These are phyloP conservation scores for Crotalaria pallida DNA, from an alignment of 306 rosid species.

Conservation along the genomic window DNA sequence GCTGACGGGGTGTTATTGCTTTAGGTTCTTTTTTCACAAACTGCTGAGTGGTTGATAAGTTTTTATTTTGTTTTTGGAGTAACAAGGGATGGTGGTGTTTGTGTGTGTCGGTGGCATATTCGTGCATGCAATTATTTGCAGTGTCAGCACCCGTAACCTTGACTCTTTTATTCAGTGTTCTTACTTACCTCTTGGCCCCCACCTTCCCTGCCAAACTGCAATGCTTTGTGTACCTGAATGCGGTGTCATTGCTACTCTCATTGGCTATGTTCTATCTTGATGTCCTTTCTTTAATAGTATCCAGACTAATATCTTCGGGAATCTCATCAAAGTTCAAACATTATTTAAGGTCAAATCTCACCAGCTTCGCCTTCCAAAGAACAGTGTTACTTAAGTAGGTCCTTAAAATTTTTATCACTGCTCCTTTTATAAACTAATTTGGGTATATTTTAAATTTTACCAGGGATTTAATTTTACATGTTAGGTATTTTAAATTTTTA, in stretches of 20 bases:
- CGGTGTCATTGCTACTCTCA: conserved; percentile 11
- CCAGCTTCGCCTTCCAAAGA: too few relatives aligned
- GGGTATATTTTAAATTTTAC: too few relatives aligned
- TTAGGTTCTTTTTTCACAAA: conserved; percentile 2
- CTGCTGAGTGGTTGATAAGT: conserved; percentile 11
- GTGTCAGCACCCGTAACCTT: conserved; percentile 31
- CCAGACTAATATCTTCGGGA: too few relatives aligned
- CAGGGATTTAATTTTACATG: too few relatives aligned
- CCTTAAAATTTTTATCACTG: too few relatives aligned
- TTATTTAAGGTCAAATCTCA: too few relatives aligned
- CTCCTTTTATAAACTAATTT: too few relatives aligned
- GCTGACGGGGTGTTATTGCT: conserved; percentile 9
- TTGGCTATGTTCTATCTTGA: conserved; percentile 17
- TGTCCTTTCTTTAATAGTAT: neutral
- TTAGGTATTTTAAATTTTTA: too few relatives aligned
- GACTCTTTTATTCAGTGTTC: conserved; percentile 16
- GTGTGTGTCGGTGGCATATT: conserved; percentile 43
- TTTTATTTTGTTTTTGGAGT: conserved; percentile 11
- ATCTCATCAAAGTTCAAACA: too few relatives aligned
- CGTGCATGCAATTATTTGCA: conserved; percentile 39
- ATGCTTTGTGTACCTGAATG: neutral
- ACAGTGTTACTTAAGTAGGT: too few relatives aligned
- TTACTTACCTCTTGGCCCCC: conserved; percentile 23
- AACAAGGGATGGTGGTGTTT: neutral
- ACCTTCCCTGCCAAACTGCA: neutral